Percentiles rank a stretch among this genome's conserved stretches.
phyloP scores from a whole-genome alignment of 148 eudicot species.

The Chenopodium album region DNA sequence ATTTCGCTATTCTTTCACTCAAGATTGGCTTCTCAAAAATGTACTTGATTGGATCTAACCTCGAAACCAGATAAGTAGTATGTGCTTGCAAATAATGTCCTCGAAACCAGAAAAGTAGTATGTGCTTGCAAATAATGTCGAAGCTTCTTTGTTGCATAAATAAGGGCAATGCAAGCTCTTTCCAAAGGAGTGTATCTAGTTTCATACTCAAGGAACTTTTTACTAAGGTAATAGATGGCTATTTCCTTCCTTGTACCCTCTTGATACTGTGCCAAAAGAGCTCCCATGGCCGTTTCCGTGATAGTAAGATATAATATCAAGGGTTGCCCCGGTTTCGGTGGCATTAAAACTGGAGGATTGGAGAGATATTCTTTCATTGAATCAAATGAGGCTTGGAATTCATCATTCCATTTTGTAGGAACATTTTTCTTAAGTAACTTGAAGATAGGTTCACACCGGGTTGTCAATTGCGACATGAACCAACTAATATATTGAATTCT shows the following conservation, averaged over 20 bases:
- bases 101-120: too few species aligned
- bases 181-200: not conserved
- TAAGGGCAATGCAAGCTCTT: not conserved
- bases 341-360: not conserved
- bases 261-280: not conserved
- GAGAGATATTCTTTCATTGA: not conserved
- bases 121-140: too few species aligned
- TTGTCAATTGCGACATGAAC: not conserved
- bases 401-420: not conserved
- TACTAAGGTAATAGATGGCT: not conserved
- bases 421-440: not conserved
- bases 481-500: not conserved
- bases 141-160: not conserved
- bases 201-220: not conserved
- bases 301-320: not conserved
- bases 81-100: not conserved
- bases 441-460: not conserved
- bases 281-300: not conserved
- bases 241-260: conserved; percentile 8
- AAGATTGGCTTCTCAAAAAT: not conserved
- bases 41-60: not conserved
- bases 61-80: not conserved
- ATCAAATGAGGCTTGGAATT: too few species aligned
- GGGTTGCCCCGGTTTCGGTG: not conserved
- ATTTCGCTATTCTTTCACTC: not conserved